Conservation (phyloP, 192 early-diverging fungal species). For the Coemansia sp. region DNA sequence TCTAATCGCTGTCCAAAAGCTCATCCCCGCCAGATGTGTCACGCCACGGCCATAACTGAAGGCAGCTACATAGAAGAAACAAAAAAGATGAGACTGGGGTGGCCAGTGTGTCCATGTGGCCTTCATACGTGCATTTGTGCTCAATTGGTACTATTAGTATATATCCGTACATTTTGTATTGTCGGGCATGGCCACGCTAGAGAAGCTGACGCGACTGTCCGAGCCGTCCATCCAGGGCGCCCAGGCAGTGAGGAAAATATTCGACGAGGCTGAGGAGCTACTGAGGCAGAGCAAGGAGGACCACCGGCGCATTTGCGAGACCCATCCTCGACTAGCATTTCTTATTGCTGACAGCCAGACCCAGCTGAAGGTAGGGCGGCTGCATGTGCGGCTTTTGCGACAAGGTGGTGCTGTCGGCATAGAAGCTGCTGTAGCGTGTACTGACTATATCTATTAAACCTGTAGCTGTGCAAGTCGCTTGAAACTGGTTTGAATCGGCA, state of each 20-base stretch:
- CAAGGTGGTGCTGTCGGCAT: too few relatives aligned
- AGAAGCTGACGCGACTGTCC: slow-evolving; percentile 40
- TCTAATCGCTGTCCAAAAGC: too few relatives aligned
- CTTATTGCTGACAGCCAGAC: slow-evolving; percentile 35
- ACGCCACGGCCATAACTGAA: too few relatives aligned
- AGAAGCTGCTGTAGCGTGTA: neutral
- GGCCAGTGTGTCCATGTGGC: too few relatives aligned
- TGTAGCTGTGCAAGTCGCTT: slow-evolving; percentile 21
- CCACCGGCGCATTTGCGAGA: slow-evolving; percentile 27
- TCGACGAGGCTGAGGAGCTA: slow-evolving; percentile 13
- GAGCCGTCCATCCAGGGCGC: slow-evolving; percentile 50
- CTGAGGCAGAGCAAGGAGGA: slow-evolving; percentile 29
- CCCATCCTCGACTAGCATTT: slow-evolving; percentile 43
- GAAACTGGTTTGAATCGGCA: slow-evolving; percentile 19
- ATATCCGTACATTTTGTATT: neutral
- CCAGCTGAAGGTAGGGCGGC: slow-evolving; percentile 7
- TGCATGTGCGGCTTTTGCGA: too few relatives aligned
- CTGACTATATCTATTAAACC: neutral
- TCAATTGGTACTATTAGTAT: too few relatives aligned
- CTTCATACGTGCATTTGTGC: too few relatives aligned
- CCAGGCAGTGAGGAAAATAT: slow-evolving; percentile 18
- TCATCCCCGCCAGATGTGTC: too few relatives aligned
- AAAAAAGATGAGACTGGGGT: too few relatives aligned
- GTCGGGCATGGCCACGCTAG: slow-evolving; percentile 36
- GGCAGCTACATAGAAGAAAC: too few relatives aligned